A percentile compares a stretch with the other conserved stretches of the same genome.
phyloP scores from a whole-genome alignment of 352 stramenopile genomes.

The Phytophthora capsici region DNA sequence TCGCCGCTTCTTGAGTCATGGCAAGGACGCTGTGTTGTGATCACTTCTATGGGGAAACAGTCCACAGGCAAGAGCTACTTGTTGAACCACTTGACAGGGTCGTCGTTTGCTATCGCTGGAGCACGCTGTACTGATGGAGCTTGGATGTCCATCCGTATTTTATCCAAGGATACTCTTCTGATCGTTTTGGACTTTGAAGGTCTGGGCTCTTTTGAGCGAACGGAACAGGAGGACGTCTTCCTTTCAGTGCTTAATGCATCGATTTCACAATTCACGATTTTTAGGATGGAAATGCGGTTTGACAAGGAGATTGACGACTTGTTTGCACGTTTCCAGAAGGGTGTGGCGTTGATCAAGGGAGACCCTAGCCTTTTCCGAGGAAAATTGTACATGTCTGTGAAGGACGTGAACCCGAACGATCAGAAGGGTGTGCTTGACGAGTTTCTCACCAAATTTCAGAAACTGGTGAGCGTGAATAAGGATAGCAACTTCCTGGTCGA shows the following conservation, averaged over 20 bases:
- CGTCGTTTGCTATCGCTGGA: constrained; percentile 72
- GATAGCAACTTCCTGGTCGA: constrained; percentile 68
- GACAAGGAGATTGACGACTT: constrained; percentile 83
- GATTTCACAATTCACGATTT: constrained; percentile 78
- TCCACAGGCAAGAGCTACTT: constrained; percentile 87
- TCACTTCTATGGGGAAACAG: constrained; percentile 67
- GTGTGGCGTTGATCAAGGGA: constrained; percentile 65
- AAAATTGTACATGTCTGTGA: constrained; percentile 79
- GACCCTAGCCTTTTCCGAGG: constrained; percentile 65
- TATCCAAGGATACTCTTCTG: constrained; percentile 51
- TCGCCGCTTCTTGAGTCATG: constrained; percentile 49
- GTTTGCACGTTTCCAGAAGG: constrained; percentile 73
- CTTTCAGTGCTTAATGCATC: constrained; percentile 75
- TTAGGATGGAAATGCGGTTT: constrained; percentile 79
- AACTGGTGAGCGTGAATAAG: constrained; percentile 57
- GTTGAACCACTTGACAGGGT: constrained; percentile 77
- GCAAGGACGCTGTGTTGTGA: constrained; percentile 42
- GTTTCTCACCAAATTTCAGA: constrained; percentile 62
- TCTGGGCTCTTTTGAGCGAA: constrained; percentile 73
- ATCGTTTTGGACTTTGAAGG: constrained; percentile 84
- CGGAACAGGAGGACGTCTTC: constrained; percentile 80
- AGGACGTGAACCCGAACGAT: constrained; percentile 83
- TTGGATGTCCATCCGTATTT: constrained; percentile 49
- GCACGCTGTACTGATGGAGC: constrained; percentile 49
- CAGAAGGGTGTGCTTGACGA: constrained; percentile 56